These are phyloP conservation scores for Coemansia sp. DNA, from an alignment of 192 early-diverging fungal genomes.

Conservation along the genomic window DNA sequence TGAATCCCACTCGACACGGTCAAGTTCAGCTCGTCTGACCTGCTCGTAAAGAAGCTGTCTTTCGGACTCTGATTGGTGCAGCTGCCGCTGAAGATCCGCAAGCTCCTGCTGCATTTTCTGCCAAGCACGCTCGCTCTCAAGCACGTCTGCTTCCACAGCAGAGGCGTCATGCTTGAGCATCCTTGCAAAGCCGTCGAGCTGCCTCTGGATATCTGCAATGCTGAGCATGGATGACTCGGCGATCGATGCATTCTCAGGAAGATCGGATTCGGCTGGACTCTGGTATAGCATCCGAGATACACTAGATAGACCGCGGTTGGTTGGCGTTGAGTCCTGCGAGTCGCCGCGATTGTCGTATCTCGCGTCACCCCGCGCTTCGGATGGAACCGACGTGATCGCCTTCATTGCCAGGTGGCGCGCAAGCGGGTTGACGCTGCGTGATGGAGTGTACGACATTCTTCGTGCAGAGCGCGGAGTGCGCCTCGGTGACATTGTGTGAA, in stretches of 20 bases:
- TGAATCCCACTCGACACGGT: slow-evolving; percentile 38
- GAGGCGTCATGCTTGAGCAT: slow-evolving; percentile 43
- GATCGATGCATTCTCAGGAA: background rate
- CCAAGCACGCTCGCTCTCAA: slow-evolving; percentile 44
- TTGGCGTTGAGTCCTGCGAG: slow-evolving; percentile 13
- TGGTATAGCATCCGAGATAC: background rate
- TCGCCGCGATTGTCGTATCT: background rate
- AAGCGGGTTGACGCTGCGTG: slow-evolving; percentile 46
- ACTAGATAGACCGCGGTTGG: slow-evolving; percentile 4
- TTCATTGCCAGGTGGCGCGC: slow-evolving; percentile 46
- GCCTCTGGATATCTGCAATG: slow-evolving; percentile 29
- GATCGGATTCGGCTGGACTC: background rate
- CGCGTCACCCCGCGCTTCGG: slow-evolving; percentile 9
- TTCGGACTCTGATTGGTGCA: slow-evolving; percentile 20
- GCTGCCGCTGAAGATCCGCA: slow-evolving; percentile 18
- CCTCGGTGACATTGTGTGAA: slow-evolving; percentile 16
- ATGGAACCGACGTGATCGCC: slow-evolving; percentile 28
- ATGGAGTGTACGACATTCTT: slow-evolving; percentile 27
- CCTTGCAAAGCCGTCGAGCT: slow-evolving; percentile 41
- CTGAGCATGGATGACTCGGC: slow-evolving; percentile 4
- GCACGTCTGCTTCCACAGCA: slow-evolving; percentile 33
- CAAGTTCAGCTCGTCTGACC: slow-evolving; percentile 21
- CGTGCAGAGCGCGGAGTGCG: slow-evolving; percentile 19
- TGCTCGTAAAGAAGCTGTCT: slow-evolving; percentile 30
- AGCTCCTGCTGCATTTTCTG: slow-evolving; percentile 32